Conservation (phyloP, 1,284 basidiomycete genomes). For the Meira miltonrushii region DNA sequence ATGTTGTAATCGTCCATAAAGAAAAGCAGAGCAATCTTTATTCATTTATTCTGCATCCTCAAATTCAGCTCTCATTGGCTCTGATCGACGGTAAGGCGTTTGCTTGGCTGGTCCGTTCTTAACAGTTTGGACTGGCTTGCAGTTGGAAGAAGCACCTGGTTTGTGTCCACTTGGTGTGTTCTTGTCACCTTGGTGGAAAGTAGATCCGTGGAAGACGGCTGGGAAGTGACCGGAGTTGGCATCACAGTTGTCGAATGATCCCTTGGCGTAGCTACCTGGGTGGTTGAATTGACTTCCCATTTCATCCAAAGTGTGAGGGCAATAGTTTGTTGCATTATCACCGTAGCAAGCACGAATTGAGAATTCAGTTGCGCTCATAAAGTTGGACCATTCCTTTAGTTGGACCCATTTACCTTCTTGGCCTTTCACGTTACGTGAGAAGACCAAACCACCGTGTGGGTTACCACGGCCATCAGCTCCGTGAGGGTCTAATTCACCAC, state of each 20-base stretch:
- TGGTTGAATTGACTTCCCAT: constrained; percentile 28
- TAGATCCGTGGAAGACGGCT: constrained; percentile 18
- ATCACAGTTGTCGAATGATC: constrained; percentile 30
- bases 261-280: constrained; percentile 22
- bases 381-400: constrained; percentile 35
- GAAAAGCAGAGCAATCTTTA: too few species aligned
- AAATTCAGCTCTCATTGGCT: background rate
- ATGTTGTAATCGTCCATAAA: too few species aligned
- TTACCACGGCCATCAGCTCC: constrained; percentile 33
- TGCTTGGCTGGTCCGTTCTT: constrained; percentile 17
- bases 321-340: constrained; percentile 21
- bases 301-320: constrained; percentile 36
- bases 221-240: constrained; percentile 25
- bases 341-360: constrained; percentile 34
- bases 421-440: constrained; percentile 22
- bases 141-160: constrained; percentile 21
- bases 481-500: constrained; percentile 39
- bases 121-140: constrained; percentile 18
- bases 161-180: constrained; percentile 24
- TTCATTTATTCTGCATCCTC: background rate
- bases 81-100: constrained; percentile 19
- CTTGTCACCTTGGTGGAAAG: constrained; percentile 27
- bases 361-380: constrained; percentile 32
- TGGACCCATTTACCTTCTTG: constrained; percentile 23
- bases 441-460: constrained; percentile 34